Conservation (phyloP, 108 stramenopile species). For the Cyclotella kingstonii region DNA sequence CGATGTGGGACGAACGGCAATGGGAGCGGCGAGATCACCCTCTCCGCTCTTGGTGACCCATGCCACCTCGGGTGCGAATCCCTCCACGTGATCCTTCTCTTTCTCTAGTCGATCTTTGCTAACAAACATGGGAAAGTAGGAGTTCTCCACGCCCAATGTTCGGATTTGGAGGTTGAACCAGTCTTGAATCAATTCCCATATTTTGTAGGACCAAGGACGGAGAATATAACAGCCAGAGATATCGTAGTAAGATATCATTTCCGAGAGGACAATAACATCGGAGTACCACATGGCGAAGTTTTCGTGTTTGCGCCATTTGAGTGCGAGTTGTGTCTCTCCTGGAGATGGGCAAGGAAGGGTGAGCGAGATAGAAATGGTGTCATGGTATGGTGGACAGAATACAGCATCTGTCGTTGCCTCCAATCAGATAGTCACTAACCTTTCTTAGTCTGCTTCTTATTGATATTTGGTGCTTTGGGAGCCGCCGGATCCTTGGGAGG, state of each 20-base stretch:
- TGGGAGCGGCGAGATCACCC: constrained; percentile 90
- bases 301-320: constrained; percentile 88
- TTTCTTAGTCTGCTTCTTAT: constrained; percentile 71
- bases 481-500: constrained; percentile 23
- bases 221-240: constrained; percentile 99
- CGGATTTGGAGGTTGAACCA: constrained; percentile 92
- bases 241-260: constrained; percentile 99
- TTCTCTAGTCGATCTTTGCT: constrained; percentile 88
- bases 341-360: neutral
- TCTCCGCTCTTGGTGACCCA: constrained; percentile 95
- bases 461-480: constrained; percentile 28
- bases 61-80: constrained; percentile 98
- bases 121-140: constrained; percentile 99
- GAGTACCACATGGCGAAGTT: constrained; percentile 98
- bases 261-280: constrained; percentile 94
- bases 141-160: constrained; percentile 90
- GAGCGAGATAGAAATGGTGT: too few species aligned
- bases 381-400: too few species aligned
- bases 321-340: constrained; percentile 64
- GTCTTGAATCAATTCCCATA: constrained; percentile 98
- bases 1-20: constrained; percentile 96
- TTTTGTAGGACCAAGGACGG: constrained; percentile 97
- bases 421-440: constrained; percentile 45
- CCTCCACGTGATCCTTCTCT: constrained; percentile 99
- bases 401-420: too few species aligned